phyloP scores from a whole-genome alignment of 2,329 filamentous ascomycete species.

The Botrytis elliptica region DNA sequence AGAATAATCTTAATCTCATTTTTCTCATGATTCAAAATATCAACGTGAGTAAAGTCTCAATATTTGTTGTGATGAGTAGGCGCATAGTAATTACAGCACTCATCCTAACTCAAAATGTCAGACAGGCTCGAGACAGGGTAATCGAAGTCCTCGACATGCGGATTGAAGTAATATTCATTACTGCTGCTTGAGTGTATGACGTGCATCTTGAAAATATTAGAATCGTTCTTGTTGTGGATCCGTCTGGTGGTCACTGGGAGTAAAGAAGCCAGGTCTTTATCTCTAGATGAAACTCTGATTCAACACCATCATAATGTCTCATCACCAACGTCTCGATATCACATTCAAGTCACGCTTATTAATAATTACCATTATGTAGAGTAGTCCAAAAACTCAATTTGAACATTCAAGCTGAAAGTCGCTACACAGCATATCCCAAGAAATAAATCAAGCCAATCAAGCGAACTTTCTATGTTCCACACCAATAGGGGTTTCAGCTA shows the following conservation, averaged over 20 bases:
- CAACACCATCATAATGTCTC: not conserved
- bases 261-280: no score
- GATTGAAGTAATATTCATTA: not conserved
- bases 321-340: not conserved
- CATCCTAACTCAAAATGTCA: not conserved
- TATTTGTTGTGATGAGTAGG: not conserved
- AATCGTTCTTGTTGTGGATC: not conserved
- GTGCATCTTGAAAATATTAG: not conserved
- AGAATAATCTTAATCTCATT: not conserved
- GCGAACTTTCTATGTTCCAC: not conserved
- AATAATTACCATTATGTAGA: not conserved
- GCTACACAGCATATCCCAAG: not conserved
- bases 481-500: constrained; percentile 11
- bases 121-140: not conserved
- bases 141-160: not conserved
- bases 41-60: rapidly evolving
- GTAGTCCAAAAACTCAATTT: not conserved
- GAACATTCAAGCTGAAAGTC: not conserved
- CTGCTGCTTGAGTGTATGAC: not conserved
- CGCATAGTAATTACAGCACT: not conserved
- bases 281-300: not conserved
- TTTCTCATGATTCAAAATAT: no score
- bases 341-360: not conserved
- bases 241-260: no score
- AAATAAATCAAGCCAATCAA: not conserved